These are phyloP conservation scores for Hypsizygus marmoreus DNA, from an alignment of 768 basidiomycete species.

Conservation along the genomic window DNA sequence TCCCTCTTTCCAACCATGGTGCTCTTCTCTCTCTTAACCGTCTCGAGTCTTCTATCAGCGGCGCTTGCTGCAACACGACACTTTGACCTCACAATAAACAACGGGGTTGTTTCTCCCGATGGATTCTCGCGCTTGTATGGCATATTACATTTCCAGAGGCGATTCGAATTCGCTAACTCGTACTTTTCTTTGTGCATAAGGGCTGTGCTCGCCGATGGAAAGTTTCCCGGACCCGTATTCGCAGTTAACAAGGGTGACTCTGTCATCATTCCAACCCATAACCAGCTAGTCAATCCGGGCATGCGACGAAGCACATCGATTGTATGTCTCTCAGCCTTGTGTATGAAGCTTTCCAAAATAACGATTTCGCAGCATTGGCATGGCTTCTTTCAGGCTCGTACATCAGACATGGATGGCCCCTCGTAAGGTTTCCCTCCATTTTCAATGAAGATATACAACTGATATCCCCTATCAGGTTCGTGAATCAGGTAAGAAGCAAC, in stretches of 20 bases:
- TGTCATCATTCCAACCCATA: constrained; percentile 22
- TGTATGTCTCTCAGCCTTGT: constrained; percentile 11
- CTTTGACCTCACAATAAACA: constrained; percentile 20
- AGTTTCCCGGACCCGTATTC: constrained; percentile 23
- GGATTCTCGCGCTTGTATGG: constrained; percentile 19
- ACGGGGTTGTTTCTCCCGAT: constrained; percentile 17
- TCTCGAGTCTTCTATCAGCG: constrained; percentile 16
- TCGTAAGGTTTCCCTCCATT: constrained; percentile 27
- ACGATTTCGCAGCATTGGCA: constrained; percentile 32
- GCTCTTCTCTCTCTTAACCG: constrained; percentile 13
- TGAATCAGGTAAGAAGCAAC: constrained; percentile 35
- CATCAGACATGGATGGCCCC: constrained; percentile 38
- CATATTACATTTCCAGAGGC: background rate
- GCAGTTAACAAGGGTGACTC: constrained; percentile 23
- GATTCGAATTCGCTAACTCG: background rate
- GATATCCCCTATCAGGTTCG: constrained; percentile 28
- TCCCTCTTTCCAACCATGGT: constrained; percentile 14
- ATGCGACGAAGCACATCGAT: constrained; percentile 29
- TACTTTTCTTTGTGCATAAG: constrained; percentile 3
- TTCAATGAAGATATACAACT: background rate
- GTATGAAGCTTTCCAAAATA: background rate
- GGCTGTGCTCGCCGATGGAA: constrained; percentile 20
- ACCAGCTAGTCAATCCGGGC: constrained; percentile 18
- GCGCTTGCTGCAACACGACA: constrained; percentile 19
- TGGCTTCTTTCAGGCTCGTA: constrained; percentile 35